phyloP scores from a whole-genome alignment of 441 rosid genomes.

The Biscutella auriculata region DNA sequence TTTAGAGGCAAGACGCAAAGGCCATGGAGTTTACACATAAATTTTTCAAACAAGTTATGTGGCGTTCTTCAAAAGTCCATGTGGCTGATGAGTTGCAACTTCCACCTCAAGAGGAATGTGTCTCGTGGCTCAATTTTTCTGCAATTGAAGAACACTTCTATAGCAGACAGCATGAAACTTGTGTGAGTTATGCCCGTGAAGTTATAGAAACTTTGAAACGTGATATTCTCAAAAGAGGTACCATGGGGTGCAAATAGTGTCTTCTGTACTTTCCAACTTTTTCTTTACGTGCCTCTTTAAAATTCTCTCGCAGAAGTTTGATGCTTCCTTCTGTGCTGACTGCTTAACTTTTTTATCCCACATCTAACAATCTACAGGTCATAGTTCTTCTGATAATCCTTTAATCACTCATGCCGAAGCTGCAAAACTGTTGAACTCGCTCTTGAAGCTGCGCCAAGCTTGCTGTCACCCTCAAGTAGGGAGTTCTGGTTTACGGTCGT shows the following conservation, averaged over 20 bases:
- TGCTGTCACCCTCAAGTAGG: constrained; percentile 99
- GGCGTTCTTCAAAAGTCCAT: constrained; percentile 90
- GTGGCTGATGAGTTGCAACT: constrained; percentile 91
- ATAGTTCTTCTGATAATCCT: constrained; percentile 36
- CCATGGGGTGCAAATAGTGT: constrained; percentile 35
- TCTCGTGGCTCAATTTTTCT: constrained; percentile 85
- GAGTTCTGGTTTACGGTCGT: constrained; percentile 81
- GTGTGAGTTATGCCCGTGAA: constrained; percentile 83
- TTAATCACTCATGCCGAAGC: constrained; percentile 76
- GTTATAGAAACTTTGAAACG: constrained; percentile 74
- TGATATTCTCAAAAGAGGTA: constrained; percentile 62
- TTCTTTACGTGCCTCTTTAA: constrained; percentile 5
- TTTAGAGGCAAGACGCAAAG: constrained; percentile 56
- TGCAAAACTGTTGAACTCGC: constrained; percentile 77
- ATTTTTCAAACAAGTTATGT: constrained; percentile 75
- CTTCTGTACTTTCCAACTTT: constrained; percentile 17
- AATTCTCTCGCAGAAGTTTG: not conserved
- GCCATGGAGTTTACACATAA: constrained; percentile 75
- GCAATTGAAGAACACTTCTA: constrained; percentile 93
- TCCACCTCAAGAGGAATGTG: constrained; percentile 86
- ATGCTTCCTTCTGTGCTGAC: constrained; percentile 12
- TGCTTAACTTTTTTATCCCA: not conserved
- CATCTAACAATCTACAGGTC: constrained; percentile 30
- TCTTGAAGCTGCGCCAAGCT: constrained; percentile 98
- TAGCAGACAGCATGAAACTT: constrained; percentile 93